These are phyloP conservation scores for Jamesozyma rosinii DNA, from an alignment of 805 yeast genomes.

Conservation along the genomic window DNA sequence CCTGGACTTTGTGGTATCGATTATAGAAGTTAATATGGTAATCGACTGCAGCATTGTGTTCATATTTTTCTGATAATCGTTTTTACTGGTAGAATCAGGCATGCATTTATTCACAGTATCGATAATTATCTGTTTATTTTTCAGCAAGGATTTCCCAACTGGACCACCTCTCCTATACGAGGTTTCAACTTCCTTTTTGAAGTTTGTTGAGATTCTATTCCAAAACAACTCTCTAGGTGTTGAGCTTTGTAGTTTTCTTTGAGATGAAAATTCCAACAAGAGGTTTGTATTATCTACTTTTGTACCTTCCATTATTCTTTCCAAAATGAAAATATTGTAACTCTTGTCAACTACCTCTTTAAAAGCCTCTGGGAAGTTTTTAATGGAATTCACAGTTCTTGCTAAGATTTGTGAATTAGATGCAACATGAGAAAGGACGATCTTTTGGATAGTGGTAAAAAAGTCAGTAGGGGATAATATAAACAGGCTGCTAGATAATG, in stretches of 20 bases:
- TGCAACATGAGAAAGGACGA: constrained; percentile 14
- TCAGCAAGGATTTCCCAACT: constrained; percentile 25
- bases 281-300: constrained; percentile 12
- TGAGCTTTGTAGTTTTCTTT: constrained; percentile 9
- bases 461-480: constrained; percentile 21
- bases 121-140: constrained; percentile 15
- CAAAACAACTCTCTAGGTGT: constrained; percentile 21
- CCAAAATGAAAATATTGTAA: constrained; percentile 10
- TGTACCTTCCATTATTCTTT: constrained; percentile 12
- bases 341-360: constrained; percentile 16
- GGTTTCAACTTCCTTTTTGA: constrained; percentile 27
- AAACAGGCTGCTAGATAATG: constrained; percentile 12
- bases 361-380: constrained; percentile 17
- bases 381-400: constrained; percentile 26
- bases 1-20: not conserved
- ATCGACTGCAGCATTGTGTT: constrained; percentile 20
- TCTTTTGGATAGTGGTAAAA: constrained; percentile 15
- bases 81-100: constrained; percentile 8
- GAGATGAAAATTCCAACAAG: constrained; percentile 15
- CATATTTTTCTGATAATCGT: constrained; percentile 10
- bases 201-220: constrained; percentile 18
- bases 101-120: constrained; percentile 17
- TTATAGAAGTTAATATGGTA: constrained; percentile 6
- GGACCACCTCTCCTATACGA: constrained; percentile 30
- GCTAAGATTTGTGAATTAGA: constrained; percentile 15